Percentiles rank a stretch among this genome's conserved stretches.
These are phyloP conservation scores for Quercus suber DNA, from an alignment of 306 rosid genomes.

Conservation along the genomic window DNA sequence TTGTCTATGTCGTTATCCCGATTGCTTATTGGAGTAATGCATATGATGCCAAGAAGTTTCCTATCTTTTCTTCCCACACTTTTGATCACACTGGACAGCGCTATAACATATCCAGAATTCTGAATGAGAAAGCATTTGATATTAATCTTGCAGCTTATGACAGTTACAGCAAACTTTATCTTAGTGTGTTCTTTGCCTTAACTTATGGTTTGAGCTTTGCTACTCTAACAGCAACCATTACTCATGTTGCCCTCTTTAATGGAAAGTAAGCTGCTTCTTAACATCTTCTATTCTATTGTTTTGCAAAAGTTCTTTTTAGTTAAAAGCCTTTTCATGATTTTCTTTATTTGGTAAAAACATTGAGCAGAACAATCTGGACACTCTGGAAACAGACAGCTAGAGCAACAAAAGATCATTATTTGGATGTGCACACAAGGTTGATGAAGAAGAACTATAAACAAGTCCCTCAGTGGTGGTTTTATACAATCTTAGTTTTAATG, in stretches of 20 bases:
- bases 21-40: conserved; percentile 62
- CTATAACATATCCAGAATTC: conserved; percentile 51
- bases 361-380: conserved; percentile 38
- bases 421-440: conserved; percentile 66
- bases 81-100: conserved; percentile 53
- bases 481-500: conserved; percentile 35
- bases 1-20: conserved; percentile 49
- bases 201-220: conserved; percentile 83
- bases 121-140: conserved; percentile 42
- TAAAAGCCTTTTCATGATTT: conserved; percentile 2
- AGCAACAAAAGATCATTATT: conserved; percentile 21
- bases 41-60: conserved; percentile 74
- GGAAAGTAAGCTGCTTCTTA: conserved; percentile 57
- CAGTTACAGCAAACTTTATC: conserved; percentile 68
- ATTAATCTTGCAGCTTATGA: conserved; percentile 43
- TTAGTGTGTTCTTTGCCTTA: conserved; percentile 66
- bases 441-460: conserved; percentile 75
- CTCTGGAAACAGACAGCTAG: conserved; percentile 48
- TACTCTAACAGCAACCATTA: conserved; percentile 55
- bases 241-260: conserved; percentile 82
- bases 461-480: conserved; percentile 87
- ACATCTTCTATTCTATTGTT: neutral
- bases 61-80: conserved; percentile 62
- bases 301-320: neutral
- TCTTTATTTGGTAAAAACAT: neutral